phyloP scores from a whole-genome alignment of 169 alveolate genomes.

The Fabrea salina region DNA sequence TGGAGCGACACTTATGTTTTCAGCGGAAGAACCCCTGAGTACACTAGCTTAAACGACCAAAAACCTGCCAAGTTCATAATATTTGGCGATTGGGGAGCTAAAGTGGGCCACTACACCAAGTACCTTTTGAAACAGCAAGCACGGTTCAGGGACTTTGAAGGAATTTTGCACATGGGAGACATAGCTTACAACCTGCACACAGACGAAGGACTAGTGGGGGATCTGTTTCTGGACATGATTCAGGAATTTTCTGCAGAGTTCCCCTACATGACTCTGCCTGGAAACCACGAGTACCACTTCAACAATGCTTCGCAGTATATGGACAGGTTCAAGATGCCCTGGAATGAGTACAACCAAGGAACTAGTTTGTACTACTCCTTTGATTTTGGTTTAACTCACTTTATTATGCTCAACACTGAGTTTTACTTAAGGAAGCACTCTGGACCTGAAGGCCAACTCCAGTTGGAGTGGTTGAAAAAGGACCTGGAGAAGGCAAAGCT shows the following conservation, averaged over 20 bases:
- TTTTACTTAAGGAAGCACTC: neutral
- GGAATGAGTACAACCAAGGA: neutral
- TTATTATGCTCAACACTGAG: constrained; percentile 6
- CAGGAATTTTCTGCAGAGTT: neutral
- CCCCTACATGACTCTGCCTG: constrained; percentile 28
- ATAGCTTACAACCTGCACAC: constrained; percentile 22
- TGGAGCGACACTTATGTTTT: neutral
- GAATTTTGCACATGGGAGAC: constrained; percentile 28
- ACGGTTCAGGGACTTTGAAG: constrained; percentile 1
- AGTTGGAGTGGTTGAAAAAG: neutral
- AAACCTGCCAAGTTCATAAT: neutral
- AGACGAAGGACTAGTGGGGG: constrained; percentile 26
- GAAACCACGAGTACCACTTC: constrained; percentile 19
- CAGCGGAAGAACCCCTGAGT: constrained; percentile 26
- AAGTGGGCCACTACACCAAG: constrained; percentile 20
- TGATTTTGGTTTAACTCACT: constrained; percentile 14
- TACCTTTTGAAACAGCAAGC: constrained; percentile 13
- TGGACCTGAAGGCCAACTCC: too few relatives aligned
- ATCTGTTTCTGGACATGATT: neutral
- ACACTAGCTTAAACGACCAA: too few relatives aligned
- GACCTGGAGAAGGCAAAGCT: neutral
- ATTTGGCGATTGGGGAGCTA: neutral
- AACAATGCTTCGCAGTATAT: neutral
- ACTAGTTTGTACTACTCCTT: neutral
- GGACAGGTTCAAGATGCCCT: constrained; percentile 18